phyloP scores from a whole-genome alignment of 2,329 filamentous ascomycete genomes.

The Colletotrichum shisoi region DNA sequence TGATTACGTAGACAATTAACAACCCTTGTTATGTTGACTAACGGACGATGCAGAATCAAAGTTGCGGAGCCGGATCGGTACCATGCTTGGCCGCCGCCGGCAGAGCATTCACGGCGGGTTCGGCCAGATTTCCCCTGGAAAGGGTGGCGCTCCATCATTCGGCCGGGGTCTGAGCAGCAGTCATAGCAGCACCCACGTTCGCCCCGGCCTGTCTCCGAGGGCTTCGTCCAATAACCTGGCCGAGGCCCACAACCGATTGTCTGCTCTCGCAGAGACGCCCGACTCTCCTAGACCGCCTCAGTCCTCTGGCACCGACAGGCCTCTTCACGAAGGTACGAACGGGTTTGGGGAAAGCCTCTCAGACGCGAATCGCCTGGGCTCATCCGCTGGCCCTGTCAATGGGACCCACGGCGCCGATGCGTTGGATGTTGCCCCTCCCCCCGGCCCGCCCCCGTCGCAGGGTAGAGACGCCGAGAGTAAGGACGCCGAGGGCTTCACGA shows the following conservation, averaged over 20 bases:
- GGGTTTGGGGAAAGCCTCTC: constrained; percentile 53
- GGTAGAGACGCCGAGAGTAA: constrained; percentile 55
- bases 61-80: constrained; percentile 70
- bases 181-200: constrained; percentile 64
- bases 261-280: constrained; percentile 66
- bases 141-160: constrained; percentile 57
- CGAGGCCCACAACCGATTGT: constrained; percentile 62
- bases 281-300: constrained; percentile 48
- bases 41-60: constrained; percentile 58
- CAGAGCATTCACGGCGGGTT: constrained; percentile 72
- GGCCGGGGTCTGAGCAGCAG: constrained; percentile 65
- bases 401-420: constrained; percentile 58
- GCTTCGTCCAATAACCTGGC: constrained; percentile 67
- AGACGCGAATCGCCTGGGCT: constrained; percentile 45
- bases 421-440: constrained; percentile 61
- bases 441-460: constrained; percentile 60
- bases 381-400: constrained; percentile 54
- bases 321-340: constrained; percentile 56
- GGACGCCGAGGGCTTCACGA: constrained; percentile 78
- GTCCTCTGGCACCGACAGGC: constrained; percentile 44
- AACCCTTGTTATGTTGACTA: constrained; percentile 39
- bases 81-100: constrained; percentile 71
- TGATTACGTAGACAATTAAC: neutral
- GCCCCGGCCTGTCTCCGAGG: constrained; percentile 60
- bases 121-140: constrained; percentile 65